Percentiles rank a stretch among this genome's conserved stretches.
phyloP scores from a whole-genome alignment of 2,329 filamentous ascomycete genomes.

The Aspergillus neoniger region DNA sequence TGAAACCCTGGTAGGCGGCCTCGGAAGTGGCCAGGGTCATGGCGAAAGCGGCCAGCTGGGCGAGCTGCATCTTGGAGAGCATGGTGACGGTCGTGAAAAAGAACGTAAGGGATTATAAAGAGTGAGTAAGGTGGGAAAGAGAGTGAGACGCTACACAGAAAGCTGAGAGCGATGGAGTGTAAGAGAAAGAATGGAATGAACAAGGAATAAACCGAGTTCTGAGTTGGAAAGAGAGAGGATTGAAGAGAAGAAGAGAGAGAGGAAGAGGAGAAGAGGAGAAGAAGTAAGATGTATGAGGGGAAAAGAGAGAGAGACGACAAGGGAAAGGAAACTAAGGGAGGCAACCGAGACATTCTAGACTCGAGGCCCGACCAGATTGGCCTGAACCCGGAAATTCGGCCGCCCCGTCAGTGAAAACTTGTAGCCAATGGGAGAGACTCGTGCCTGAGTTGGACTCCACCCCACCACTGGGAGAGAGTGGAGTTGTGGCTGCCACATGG shows the following conservation, averaged over 20 bases:
- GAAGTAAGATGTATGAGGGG: not conserved
- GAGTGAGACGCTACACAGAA: not conserved
- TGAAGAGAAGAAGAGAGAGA: conserved; percentile 9
- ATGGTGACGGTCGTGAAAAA: conserved; percentile 12
- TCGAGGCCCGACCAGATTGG: not conserved
- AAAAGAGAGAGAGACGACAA: no score
- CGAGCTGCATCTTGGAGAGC: conserved; percentile 35
- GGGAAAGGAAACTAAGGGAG: not conserved
- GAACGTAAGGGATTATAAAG: not conserved
- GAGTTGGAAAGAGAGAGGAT: conserved; percentile 1
- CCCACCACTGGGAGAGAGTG: not conserved
- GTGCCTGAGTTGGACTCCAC: not conserved
- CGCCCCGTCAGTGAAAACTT: not conserved
- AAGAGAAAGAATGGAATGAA: conserved; percentile 8
- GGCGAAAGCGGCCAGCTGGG: conserved; percentile 37
- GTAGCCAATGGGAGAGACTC: not conserved
- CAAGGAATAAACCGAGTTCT: conserved; percentile 3
- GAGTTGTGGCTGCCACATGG: not conserved
- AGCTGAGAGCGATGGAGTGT: not conserved
- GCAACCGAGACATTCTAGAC: not conserved
- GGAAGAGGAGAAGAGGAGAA: conserved; percentile 7
- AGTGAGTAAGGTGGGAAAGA: not conserved
- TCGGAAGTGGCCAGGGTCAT: conserved; percentile 36
- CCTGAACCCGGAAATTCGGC: conserved; percentile 1
- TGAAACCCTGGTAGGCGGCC: conserved; percentile 50